A percentile compares a stretch with the other conserved stretches of the same genome.
These are phyloP conservation scores for Nemania sp. DNA, from an alignment of 2,329 filamentous ascomycete genomes.

Conservation along the genomic window DNA sequence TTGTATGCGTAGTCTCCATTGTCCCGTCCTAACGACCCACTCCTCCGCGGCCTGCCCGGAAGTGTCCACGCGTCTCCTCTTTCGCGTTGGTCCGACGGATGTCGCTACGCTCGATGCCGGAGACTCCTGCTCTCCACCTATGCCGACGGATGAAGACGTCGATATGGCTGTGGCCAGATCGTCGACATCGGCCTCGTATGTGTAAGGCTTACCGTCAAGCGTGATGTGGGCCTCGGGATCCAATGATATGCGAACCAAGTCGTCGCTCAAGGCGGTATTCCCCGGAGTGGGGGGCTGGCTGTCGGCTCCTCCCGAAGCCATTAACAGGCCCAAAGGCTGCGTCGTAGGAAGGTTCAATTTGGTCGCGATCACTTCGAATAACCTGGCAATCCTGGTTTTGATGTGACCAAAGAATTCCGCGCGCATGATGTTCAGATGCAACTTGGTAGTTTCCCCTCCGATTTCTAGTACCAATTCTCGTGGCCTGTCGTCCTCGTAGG, in stretches of 20 bases:
- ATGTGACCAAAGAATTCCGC: conserved; percentile 75
- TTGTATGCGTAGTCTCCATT: conserved; percentile 73
- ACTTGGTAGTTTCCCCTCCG: conserved; percentile 62
- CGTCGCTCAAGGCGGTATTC: conserved; percentile 70
- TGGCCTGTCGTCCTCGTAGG: conserved; percentile 76
- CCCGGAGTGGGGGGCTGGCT: conserved; percentile 68
- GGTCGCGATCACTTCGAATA: conserved; percentile 80
- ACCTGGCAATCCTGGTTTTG: conserved; percentile 68
- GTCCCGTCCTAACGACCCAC: conserved; percentile 69
- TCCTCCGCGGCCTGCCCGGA: conserved; percentile 42
- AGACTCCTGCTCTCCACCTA: conserved; percentile 40
- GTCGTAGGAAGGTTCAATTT: conserved; percentile 72
- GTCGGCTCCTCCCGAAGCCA: conserved; percentile 64
- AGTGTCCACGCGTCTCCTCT: conserved; percentile 50
- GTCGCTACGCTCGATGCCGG: conserved; percentile 35
- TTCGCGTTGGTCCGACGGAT: conserved; percentile 46
- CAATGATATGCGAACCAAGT: conserved; percentile 67
- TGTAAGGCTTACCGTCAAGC: conserved; percentile 59
- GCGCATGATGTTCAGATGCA: conserved; percentile 48
- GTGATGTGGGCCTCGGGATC: conserved; percentile 61
- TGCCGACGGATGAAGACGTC: conserved; percentile 39
- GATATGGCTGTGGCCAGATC: conserved; percentile 37
- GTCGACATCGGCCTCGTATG: conserved; percentile 36
- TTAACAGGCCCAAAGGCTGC: conserved; percentile 66
- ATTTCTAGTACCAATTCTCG: conserved; percentile 82